phyloP scores from a whole-genome alignment of 371 early-diverging fungal genomes.

The Rhizopus arrhizus region DNA sequence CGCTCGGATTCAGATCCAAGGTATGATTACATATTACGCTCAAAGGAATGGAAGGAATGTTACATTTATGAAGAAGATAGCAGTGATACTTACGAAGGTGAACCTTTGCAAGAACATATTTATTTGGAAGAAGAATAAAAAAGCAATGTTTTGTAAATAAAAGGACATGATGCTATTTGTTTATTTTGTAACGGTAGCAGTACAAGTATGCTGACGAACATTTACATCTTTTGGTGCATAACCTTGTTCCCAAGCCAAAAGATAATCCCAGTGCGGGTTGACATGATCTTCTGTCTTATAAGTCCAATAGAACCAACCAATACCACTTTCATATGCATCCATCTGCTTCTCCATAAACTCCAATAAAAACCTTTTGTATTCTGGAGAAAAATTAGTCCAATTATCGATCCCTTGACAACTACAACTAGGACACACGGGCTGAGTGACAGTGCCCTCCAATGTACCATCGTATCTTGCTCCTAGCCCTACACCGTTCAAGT shows the following conservation, averaged over 20 bases:
- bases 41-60: constrained; percentile 29
- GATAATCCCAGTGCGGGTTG: constrained; percentile 75
- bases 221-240: constrained; percentile 50
- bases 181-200: neutral
- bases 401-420: constrained; percentile 54
- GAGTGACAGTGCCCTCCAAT: neutral
- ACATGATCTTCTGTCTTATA: constrained; percentile 71
- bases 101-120: constrained; percentile 1
- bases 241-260: constrained; percentile 55
- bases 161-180: neutral
- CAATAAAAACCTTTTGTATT: constrained; percentile 41
- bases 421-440: constrained; percentile 41
- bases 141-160: neutral
- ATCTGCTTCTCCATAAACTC: constrained; percentile 49
- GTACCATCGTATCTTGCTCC: constrained; percentile 74
- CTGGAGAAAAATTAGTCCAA: constrained; percentile 40
- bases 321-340: constrained; percentile 47
- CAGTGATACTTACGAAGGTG: neutral
- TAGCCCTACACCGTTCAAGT: constrained; percentile 68
- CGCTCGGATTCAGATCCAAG: constrained; percentile 39
- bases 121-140: constrained; percentile 1
- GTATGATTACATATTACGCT: constrained; percentile 35
- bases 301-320: constrained; percentile 84
- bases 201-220: constrained; percentile 18
- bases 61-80: neutral